Evolutionary conservation across 352 stramenopile genomes (phyloP).

Genomic region (Peronospora belbahrii): DNA sequence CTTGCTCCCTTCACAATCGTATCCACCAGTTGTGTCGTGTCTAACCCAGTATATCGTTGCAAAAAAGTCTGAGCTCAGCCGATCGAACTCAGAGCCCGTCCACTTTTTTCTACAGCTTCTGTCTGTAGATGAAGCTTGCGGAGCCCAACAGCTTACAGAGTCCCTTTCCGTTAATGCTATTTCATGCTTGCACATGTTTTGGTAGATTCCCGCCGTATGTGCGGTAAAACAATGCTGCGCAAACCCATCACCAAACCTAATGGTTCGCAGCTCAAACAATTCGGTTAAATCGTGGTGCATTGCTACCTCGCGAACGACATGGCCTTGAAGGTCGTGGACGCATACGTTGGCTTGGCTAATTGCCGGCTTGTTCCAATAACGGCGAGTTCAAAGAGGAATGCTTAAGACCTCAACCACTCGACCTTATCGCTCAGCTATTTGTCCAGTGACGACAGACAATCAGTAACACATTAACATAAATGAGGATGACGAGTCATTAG

Average conservation of each 20-base stretch:
- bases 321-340: slow-evolving; percentile 62
- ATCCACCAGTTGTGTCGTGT: no score
- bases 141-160: no score
- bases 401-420: no score
- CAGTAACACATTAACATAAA: no score
- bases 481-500: no score
- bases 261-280: slow-evolving; percentile 49
- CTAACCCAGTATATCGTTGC: no score
- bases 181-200: slow-evolving; percentile 64
- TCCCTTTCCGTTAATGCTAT: slow-evolving; percentile 79
- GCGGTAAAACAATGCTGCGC: slow-evolving; percentile 56
- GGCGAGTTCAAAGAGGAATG: slow-evolving; percentile 10
- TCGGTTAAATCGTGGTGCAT: slow-evolving; percentile 72
- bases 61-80: no score
- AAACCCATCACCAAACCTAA: slow-evolving; percentile 72
- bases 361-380: not conserved
- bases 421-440: no score
- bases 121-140: no score
- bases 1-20: no score
- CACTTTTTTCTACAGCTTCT: no score
- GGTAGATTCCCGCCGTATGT: slow-evolving; percentile 55
- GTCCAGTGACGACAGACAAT: slow-evolving; percentile 6
- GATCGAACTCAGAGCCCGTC: no score
- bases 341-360: slow-evolving; percentile 20
- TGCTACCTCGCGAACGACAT: slow-evolving; percentile 56